A percentile compares a stretch with the other conserved stretches of the same genome.
Conservation (phyloP, 192 early-diverging fungal species). For the Coemansia sp. region DNA sequence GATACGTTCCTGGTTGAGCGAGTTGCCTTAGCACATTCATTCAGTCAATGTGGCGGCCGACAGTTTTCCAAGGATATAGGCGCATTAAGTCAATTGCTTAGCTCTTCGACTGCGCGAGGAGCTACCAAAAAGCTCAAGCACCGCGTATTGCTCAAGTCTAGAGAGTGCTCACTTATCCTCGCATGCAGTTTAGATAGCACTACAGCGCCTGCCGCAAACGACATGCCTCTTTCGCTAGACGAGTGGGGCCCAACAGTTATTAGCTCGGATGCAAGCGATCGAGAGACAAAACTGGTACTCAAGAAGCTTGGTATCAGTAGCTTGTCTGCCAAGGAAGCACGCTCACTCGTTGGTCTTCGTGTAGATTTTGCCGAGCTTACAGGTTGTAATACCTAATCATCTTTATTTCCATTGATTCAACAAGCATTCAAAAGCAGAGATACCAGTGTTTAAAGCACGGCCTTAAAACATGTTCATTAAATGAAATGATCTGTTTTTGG, state of each 20-base stretch:
- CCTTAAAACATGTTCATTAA: neutral
- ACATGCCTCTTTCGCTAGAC: conserved; percentile 30
- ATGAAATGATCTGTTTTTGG: neutral
- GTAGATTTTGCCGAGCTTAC: conserved; percentile 26
- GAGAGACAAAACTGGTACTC: conserved; percentile 29
- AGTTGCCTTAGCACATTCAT: conserved; percentile 41
- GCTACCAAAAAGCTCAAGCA: neutral
- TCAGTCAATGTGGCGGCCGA: conserved; percentile 27
- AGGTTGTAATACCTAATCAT: neutral
- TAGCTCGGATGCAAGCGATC: conserved; percentile 18
- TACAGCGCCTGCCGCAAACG: neutral
- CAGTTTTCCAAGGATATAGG: conserved; percentile 39
- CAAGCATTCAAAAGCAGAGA: too few relatives aligned
- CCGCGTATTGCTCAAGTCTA: conserved; percentile 16
- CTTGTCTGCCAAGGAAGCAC: conserved; percentile 32
- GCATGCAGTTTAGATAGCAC: conserved; percentile 22
- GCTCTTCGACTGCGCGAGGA: conserved; percentile 7
- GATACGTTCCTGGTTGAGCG: conserved; percentile 40
- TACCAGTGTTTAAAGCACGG: too few relatives aligned
- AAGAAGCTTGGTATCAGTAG: conserved; percentile 36
- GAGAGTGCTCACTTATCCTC: conserved; percentile 30
- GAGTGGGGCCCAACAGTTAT: conserved; percentile 36
- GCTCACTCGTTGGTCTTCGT: conserved; percentile 29
- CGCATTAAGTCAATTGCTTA: conserved; percentile 24
- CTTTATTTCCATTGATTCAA: neutral